Evolutionary conservation across 2,329 filamentous ascomycete genomes (phyloP), one percentile per base, ranked within the genome.

Genomic region (Aspergillus sp.): DNA sequence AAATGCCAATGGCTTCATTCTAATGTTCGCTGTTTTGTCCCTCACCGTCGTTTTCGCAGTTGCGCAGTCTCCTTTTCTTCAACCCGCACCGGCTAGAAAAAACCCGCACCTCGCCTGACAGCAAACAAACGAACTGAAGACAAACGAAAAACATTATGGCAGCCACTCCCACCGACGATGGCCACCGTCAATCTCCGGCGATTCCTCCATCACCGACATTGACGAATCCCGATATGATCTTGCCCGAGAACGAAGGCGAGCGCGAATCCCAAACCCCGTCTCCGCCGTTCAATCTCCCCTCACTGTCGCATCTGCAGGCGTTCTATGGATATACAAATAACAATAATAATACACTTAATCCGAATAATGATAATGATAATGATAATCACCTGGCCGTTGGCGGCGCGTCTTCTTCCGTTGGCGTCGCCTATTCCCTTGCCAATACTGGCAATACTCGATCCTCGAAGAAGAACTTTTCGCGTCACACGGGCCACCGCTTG

Each of bases 171-270:
- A 30, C 25, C 2, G 10, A 30, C 10, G 25, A 30, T 30, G 25
- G 9, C 20, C 53, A 47, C 25, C 53, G 49, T 45, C 53, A 49
- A 43, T 49, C 50, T 15, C 57, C 53, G 30, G 48, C 53, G 20
- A 57, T 61, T 39, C 83, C 86, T 54, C 82, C 82, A 10, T 94
- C 88, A 50, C 90, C 90, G 42, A 95, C 90, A 2, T 74, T 96
- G 60, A 94, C 89, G 48, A 94, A 95, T 67, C 89, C 90, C 45
- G 90, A 95, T 66, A 90, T 95, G 88, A 95, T 96, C 60, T 74
- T 96, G 45, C 90, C 90, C 51, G 83, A 86, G 64, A 83, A 84
- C 61, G 80, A 82, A 55, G 77, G 76, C 53, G 66, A 68, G 51
- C 67, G 66, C 56, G 61, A 68, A 56, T 63, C 65, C 64, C 79